Conservation (phyloP, 2,329 filamentous ascomycete genomes). For the Fusarium concolor region DNA sequence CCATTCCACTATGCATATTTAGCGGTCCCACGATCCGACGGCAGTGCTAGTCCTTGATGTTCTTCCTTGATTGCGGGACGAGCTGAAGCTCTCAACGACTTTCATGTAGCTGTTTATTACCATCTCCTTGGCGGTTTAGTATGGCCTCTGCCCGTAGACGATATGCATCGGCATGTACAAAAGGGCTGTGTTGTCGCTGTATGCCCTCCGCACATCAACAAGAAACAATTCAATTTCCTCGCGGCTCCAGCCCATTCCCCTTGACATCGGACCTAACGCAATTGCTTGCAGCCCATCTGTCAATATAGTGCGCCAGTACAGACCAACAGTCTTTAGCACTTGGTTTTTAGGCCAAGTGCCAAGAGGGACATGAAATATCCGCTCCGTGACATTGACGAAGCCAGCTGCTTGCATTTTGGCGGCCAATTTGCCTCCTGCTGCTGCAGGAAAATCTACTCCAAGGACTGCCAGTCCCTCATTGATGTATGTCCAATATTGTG, state of each 20-base stretch:
- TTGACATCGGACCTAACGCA: slow-evolving; percentile 63
- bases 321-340: slow-evolving; percentile 62
- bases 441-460: slow-evolving; percentile 61
- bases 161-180: slow-evolving; percentile 68
- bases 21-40: slow-evolving; percentile 10
- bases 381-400: slow-evolving; percentile 63
- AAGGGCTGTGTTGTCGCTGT: slow-evolving; percentile 57
- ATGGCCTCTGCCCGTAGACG: slow-evolving; percentile 65
- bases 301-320: slow-evolving; percentile 64
- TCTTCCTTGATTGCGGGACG: neutral
- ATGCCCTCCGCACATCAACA: slow-evolving; percentile 61
- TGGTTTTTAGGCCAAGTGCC: slow-evolving; percentile 66
- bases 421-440: slow-evolving; percentile 56
- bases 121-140: slow-evolving; percentile 18
- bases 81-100: neutral
- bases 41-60: neutral
- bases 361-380: slow-evolving; percentile 63
- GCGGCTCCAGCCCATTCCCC: slow-evolving; percentile 60
- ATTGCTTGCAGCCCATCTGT: slow-evolving; percentile 64
- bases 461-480: slow-evolving; percentile 57
- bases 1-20: slow-evolving; percentile 8
- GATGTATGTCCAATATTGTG: slow-evolving; percentile 61
- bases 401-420: slow-evolving; percentile 62
- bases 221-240: slow-evolving; percentile 63
- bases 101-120: neutral